Percentiles rank a stretch among this genome's conserved stretches.
Conservation (phyloP, 139 green algal species). For the Picochlorum sp. region DNA sequence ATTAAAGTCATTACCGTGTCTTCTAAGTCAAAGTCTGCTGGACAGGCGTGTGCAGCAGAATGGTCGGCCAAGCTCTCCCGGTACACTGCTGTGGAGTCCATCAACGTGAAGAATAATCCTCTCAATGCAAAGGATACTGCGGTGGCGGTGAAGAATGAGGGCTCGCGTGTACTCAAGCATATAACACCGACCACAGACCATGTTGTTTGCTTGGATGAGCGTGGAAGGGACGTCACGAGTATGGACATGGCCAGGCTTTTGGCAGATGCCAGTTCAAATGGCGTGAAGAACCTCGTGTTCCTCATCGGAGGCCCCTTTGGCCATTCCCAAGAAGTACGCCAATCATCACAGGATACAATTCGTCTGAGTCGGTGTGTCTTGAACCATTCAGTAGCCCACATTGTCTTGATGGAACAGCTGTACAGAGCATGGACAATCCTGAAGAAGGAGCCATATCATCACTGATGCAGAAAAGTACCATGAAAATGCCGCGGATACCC, state of each 20-base stretch:
- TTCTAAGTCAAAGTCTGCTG: conserved; percentile 35
- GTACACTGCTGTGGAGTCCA: conserved; percentile 11
- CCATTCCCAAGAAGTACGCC: conserved; percentile 41
- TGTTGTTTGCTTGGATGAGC: conserved; percentile 62
- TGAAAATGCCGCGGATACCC: too few relatives aligned
- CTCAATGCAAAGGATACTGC: conserved; percentile 32
- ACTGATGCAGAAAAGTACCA: conserved; percentile 36
- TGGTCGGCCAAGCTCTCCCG: conserved; percentile 36
- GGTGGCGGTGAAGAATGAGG: conserved; percentile 28
- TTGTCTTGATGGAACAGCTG: conserved; percentile 80
- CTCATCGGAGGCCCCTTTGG: conserved; percentile 73
- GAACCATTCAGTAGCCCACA: conserved; percentile 77
- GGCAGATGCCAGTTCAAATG: conserved; percentile 24
- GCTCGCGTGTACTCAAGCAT: conserved; percentile 37
- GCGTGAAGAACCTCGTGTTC: conserved; percentile 38
- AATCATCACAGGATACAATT: conserved; percentile 40
- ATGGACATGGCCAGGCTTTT: conserved; percentile 56
- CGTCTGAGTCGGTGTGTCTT: conserved; percentile 62
- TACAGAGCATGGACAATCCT: conserved; percentile 77
- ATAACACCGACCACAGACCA: conserved; percentile 27
- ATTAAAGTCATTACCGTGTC: conserved; percentile 41
- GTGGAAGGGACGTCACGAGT: conserved; percentile 38
- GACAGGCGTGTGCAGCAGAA: conserved; percentile 27
- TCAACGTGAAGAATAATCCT: conserved; percentile 51
- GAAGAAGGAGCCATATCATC: conserved; percentile 70